Conservation (phyloP, 2,329 filamentous ascomycete species). For the Alternaria conjuncta region DNA sequence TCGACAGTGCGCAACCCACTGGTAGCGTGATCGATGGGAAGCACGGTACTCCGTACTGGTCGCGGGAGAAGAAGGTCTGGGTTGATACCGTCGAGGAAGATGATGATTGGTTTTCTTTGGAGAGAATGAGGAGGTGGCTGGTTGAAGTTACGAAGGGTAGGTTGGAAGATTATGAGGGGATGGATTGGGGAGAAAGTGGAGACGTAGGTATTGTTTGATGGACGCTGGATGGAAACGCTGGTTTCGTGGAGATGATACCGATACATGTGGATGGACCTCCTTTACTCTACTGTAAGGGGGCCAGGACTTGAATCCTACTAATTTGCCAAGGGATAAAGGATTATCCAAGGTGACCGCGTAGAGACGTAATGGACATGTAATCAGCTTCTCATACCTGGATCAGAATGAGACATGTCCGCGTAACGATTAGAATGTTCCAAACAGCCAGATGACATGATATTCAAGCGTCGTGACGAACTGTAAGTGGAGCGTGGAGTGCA, state of each 20-base stretch:
- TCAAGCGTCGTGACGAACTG: not conserved
- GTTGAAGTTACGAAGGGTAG: not conserved
- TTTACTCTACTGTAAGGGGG: not conserved
- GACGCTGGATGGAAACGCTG: not conserved
- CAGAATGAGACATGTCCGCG: not conserved
- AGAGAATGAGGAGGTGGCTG: not conserved
- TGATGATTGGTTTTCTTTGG: slow-evolving; percentile 9
- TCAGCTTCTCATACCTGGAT: not conserved
- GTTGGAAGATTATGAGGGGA: not conserved
- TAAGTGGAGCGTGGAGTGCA: not conserved
- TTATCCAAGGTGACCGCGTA: not conserved
- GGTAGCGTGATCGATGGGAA: not conserved
- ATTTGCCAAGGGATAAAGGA: not conserved
- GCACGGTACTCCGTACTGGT: not conserved
- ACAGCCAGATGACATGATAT: not conserved
- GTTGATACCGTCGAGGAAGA: not conserved
- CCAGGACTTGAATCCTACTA: not conserved
- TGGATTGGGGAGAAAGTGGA: not conserved
- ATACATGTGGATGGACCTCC: not conserved
- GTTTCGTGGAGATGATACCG: not conserved
- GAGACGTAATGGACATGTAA: not conserved
- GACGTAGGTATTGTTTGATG: not conserved
- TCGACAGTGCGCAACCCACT: slow-evolving; percentile 1
- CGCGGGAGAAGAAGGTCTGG: not conserved
- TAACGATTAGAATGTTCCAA: not conserved